Conservation (phyloP, 768 basidiomycete genomes). For the Leccinum incarnatum region DNA sequence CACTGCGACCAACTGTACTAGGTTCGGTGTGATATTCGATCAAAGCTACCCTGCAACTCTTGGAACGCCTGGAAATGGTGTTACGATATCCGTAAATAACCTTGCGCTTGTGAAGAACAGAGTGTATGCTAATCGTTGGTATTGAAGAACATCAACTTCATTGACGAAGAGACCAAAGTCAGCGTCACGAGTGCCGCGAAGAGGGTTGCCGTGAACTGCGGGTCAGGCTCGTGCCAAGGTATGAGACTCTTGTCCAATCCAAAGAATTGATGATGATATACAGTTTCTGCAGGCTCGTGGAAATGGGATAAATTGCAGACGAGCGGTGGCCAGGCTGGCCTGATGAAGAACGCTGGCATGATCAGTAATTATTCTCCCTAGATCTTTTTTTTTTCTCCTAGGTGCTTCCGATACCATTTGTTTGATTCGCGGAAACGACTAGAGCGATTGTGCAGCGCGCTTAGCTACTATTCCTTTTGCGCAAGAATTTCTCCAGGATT, state of each 20-base stretch:
- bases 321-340: slow-evolving; percentile 44
- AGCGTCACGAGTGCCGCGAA: slow-evolving; percentile 42
- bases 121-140: background rate
- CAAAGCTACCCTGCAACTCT: slow-evolving; percentile 57
- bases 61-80: slow-evolving; percentile 55
- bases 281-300: slow-evolving; percentile 40
- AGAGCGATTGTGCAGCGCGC: background rate
- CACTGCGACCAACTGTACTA: slow-evolving; percentile 44
- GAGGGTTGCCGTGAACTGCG: slow-evolving; percentile 56
- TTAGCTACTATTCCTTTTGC: background rate
- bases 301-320: slow-evolving; percentile 47
- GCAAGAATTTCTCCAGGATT: background rate
- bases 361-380: slow-evolving; percentile 35
- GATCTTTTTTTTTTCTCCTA: background rate
- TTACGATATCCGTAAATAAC: slow-evolving; percentile 51
- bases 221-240: slow-evolving; percentile 49
- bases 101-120: background rate
- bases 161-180: slow-evolving; percentile 39
- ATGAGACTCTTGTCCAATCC: slow-evolving; percentile 4
- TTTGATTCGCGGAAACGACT: background rate
- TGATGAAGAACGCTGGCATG: slow-evolving; percentile 27
- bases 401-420: background rate
- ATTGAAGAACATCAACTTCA: slow-evolving; percentile 49
- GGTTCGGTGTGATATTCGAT: slow-evolving; percentile 60
- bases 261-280: background rate